A percentile compares a stretch with the other conserved stretches of the same genome.
phyloP scores from a whole-genome alignment of 31 red algal species.

The Asparagopsis taxiformis region DNA sequence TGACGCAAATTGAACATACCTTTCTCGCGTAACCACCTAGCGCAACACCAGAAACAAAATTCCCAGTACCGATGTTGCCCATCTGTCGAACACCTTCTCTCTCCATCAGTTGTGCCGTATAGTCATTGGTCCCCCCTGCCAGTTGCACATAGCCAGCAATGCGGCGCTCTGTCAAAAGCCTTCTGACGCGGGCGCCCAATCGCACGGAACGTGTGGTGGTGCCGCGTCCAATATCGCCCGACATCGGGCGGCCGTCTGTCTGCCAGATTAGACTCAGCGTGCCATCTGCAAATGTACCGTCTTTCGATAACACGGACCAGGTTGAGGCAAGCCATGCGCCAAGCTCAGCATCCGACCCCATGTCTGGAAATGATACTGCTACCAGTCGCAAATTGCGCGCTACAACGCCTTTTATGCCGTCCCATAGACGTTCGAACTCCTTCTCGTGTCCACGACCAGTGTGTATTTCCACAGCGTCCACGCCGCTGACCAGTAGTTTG shows the following conservation, averaged over 20 bases:
- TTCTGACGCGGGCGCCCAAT: slow-evolving; percentile 46
- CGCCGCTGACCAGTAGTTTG: slow-evolving; percentile 17
- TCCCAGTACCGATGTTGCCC: background rate
- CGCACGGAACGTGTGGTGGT: slow-evolving; percentile 64
- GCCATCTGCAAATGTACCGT: background rate
- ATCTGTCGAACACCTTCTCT: slow-evolving; percentile 15
- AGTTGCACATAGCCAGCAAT: slow-evolving; percentile 84
- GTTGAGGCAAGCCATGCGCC: slow-evolving; percentile 7
- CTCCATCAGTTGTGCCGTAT: slow-evolving; percentile 57
- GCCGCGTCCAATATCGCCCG: slow-evolving; percentile 82
- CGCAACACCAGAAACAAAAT: slow-evolving; percentile 59
- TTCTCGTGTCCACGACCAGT: slow-evolving; percentile 29
- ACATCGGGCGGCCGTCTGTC: slow-evolving; percentile 94
- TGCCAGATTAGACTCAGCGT: slow-evolving; percentile 76
- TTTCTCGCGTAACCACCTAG: slow-evolving; percentile 83
- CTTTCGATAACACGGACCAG: slow-evolving; percentile 17
- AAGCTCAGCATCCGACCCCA: slow-evolving; percentile 23
- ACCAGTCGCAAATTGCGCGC: slow-evolving; percentile 29
- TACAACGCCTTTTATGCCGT: slow-evolving; percentile 19
- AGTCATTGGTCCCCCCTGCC: slow-evolving; percentile 84
- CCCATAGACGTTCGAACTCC: slow-evolving; percentile 59
- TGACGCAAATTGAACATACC: slow-evolving; percentile 46
- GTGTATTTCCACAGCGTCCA: slow-evolving; percentile 86
- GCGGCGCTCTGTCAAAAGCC: slow-evolving; percentile 7
- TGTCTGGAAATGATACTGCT: slow-evolving; percentile 79